Base-by-base conservation (phyloP, 139 green algal species). In the Astrephomene gubernaculifera region DNA sequence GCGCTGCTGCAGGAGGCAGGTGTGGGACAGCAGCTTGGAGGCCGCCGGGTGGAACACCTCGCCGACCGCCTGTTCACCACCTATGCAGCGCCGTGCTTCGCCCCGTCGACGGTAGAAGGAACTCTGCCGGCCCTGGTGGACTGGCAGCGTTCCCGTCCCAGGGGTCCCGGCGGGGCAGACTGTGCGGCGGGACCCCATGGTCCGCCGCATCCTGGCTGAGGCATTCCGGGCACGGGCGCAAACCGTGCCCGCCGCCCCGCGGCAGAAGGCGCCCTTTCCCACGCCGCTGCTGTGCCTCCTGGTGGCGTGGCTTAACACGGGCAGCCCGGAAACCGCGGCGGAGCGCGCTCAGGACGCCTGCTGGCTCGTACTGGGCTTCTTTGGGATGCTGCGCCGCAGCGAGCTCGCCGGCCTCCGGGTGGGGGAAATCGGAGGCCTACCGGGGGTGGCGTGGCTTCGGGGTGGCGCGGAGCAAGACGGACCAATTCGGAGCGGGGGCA, bases 321-420 rank as follows among this genome's bases (percentile, higher is more conserved):
- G 9, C 1, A 3, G 29, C 8, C 43, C 41, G 2, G 27, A 7
- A 5, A 10, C 2, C 14, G 41, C 43, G 2, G 7, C 3, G 6
- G 43, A 61, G 8, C 27, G 27, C 9, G 29, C 1, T 2, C 70
- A 61, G 27, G 70, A 76, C 29, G 41, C 43, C 6, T 60, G 43
- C 43, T 76, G 70, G 70, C 43, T 76, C 41, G 41, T 61, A 8
- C 12, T 45, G 27, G 70, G 70, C 1, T 76, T 61, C 70, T 76
- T 76, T n/a, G 70, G 70, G 5, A 63, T 76, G 70, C 70, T 76
- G 27, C 41, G 70, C 29, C 41, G 70, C 2, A 61, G 71, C 31
- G 71, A 79, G 71, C 71, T 79, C 2, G 44, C n/a, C 19, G 71
- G 10, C 12, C 19, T 79, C n/a, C 2, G 1, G 2, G 31, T 79